Conservation (phyloP, 352 stramenopile genomes). For the Pythium dissimile region DNA sequence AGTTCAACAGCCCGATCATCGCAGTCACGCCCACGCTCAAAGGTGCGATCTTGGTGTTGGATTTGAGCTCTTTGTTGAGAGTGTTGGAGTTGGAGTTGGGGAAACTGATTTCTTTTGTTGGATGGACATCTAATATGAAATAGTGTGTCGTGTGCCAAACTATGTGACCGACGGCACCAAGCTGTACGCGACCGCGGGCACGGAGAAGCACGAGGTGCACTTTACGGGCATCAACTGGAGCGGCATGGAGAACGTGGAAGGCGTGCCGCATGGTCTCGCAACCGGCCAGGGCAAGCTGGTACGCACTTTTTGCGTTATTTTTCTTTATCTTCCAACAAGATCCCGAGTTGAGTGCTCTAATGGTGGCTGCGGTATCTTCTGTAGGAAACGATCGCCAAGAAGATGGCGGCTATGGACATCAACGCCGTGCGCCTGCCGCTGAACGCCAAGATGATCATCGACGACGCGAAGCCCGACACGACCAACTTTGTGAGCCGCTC, state of each 20-base stretch:
- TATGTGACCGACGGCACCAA: constrained; percentile 57
- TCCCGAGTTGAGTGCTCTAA: neutral
- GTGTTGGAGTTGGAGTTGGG: no score
- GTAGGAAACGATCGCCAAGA: constrained; percentile 49
- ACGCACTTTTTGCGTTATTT: constrained; percentile 1
- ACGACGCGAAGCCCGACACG: constrained; percentile 58
- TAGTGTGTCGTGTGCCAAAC: constrained; percentile 69
- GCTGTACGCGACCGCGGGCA: constrained; percentile 59
- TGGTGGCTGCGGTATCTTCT: constrained; percentile 10
- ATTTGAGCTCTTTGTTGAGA: neutral
- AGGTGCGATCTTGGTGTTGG: no score
- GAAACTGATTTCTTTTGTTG: neutral
- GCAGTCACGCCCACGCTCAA: constrained; percentile 39
- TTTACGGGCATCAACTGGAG: constrained; percentile 89
- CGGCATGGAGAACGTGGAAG: constrained; percentile 80
- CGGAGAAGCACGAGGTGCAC: constrained; percentile 54
- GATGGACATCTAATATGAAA: neutral
- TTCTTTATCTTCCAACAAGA: no score
- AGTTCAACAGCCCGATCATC: constrained; percentile 33
- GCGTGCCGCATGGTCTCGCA: constrained; percentile 70
- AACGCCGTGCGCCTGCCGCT: constrained; percentile 77
- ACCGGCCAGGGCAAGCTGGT: constrained; percentile 60
- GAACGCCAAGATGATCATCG: constrained; percentile 80
- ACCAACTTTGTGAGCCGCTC: constrained; percentile 63
- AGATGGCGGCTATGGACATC: constrained; percentile 62